Percentiles rank a stretch among this genome's conserved stretches.
Evolutionary conservation across 2,329 filamentous ascomycete species (phyloP).

Genomic region (Teratosphaeriaceae sp.): DNA sequence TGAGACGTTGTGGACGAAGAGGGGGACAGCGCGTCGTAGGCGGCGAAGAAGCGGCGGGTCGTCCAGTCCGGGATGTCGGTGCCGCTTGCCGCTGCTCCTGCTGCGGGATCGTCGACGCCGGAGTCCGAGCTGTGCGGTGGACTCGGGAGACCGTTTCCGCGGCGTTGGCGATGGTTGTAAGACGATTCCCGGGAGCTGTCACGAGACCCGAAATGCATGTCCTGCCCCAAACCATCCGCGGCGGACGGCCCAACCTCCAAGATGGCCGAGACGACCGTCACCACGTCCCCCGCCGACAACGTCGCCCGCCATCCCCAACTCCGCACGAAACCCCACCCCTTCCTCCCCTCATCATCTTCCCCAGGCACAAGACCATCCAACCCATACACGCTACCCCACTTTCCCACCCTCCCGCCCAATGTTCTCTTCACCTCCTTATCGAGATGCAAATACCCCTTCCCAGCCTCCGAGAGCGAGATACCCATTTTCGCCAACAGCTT

Average conservation of each 20-base stretch:
- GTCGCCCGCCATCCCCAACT: constrained; percentile 98
- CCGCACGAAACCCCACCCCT: constrained; percentile 93
- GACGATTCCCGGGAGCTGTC: too few relatives aligned
- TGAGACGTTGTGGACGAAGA: too few relatives aligned
- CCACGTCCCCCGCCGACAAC: constrained; percentile 85
- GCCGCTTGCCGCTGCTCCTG: constrained; percentile 8
- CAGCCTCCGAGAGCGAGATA: constrained; percentile 85
- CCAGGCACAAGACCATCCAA: constrained; percentile 87
- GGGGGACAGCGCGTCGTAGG: constrained; percentile 50
- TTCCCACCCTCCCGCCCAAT: constrained; percentile 74
- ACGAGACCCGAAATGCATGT: constrained; percentile 6
- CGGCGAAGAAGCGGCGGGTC: constrained; percentile 50
- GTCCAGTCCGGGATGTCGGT: constrained; percentile 37
- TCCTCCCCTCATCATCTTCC: constrained; percentile 62
- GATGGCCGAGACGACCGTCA: constrained; percentile 85
- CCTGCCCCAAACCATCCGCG: constrained; percentile 9
- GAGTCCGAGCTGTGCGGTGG: constrained; percentile 23
- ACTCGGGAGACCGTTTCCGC: constrained; percentile 25
- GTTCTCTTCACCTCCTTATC: constrained; percentile 93
- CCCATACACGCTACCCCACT: constrained; percentile 89
- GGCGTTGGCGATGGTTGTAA: constrained; percentile 25
- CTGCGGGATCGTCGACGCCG: constrained; percentile 3
- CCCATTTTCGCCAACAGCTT: constrained; percentile 98
- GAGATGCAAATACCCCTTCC: constrained; percentile 96
- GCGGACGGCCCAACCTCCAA: constrained; percentile 66